Evolutionary conservation across 208 protist species (phyloP), one percentile per base, ranked within the genome.

Genomic region (Novymonas esmeraldas): DNA sequence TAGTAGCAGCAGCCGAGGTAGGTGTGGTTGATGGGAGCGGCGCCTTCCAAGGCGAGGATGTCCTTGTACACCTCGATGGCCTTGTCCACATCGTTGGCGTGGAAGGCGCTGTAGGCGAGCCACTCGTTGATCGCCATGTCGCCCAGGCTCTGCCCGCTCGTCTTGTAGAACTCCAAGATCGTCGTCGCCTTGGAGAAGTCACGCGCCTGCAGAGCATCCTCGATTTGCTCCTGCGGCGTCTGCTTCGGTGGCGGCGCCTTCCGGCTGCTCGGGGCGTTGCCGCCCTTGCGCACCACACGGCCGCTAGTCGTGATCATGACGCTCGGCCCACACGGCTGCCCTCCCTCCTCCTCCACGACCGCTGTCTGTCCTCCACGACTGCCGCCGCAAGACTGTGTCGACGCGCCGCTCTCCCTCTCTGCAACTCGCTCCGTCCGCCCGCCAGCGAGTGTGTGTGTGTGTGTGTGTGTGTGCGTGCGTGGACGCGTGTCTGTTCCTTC

Each of bases 61-160:
- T 94, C 87, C 73, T 93, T 92, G 78, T 92, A 96, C 10, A 95
- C 93, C 36, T 97, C 90, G 31, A 96, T 71, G 18, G 96, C 93
- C 73, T 98, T 98, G 22, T 78, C 57, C 11, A 96, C 89, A 70
- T 99, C 93, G 59, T 98, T 97, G 45, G 97, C 82, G 80, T 99
- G 98, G 66, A 98, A 98, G 26, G 89, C 84, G 67, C 84, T 90
- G 70, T 99, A 99, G 0, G 87, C 94, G 34, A 99, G 72, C 98
- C 97, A 99, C 34, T 85, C 70, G 62, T 92, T 92, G 41, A 97
- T 85, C 6, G 71, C 49, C n/a, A 92, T 62, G 48, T 89, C 78
- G n/a, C 87, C 92, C 29, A 95, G 79, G 36, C 73, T 64, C 51
- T 91, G 83, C 14, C 85, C 89, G 24, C 74, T 82, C 18, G 73